Conservation (phyloP, 176 grass and related monocot genomes). For the Pharus latifolius region DNA sequence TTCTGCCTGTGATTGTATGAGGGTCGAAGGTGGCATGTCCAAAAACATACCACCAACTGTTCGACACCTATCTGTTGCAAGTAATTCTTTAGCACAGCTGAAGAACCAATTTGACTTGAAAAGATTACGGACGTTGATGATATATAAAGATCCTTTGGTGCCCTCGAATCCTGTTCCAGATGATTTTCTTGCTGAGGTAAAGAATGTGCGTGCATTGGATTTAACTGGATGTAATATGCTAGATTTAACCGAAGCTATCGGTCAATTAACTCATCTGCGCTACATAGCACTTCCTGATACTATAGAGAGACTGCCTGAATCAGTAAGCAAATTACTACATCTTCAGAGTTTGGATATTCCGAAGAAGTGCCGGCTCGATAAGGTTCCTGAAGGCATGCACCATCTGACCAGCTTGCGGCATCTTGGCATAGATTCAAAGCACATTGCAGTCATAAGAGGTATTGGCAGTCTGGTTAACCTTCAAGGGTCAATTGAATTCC, state of each 20-base stretch:
- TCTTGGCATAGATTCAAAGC: slow-evolving; percentile 14
- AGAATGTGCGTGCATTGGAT: slow-evolving; percentile 38
- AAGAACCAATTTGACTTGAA: slow-evolving; percentile 3
- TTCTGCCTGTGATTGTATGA: slow-evolving; percentile 40
- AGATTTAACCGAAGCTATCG: slow-evolving; percentile 22
- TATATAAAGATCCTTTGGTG: slow-evolving; percentile 10
- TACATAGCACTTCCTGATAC: slow-evolving; percentile 40
- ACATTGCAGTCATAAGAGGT: slow-evolving; percentile 19
- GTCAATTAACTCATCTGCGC: slow-evolving; percentile 33
- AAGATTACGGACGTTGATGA: slow-evolving; percentile 31
- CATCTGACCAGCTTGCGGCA: slow-evolving; percentile 30
- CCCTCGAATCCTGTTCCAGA: slow-evolving; percentile 5
- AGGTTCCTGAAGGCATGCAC: slow-evolving; percentile 13
- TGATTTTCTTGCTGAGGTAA: slow-evolving; percentile 20
- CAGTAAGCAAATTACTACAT: slow-evolving; percentile 39
- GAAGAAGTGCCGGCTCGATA: slow-evolving; percentile 15
- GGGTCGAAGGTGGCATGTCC: not conserved
- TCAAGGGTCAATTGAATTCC: slow-evolving; percentile 30
- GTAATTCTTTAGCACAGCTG: slow-evolving; percentile 3
- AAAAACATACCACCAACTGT: slow-evolving; percentile 17
- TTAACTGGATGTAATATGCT: slow-evolving; percentile 27
- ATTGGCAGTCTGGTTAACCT: slow-evolving; percentile 35
- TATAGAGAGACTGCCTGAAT: slow-evolving; percentile 23
- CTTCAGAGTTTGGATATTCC: slow-evolving; percentile 45
- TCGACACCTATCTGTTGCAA: slow-evolving; percentile 40